Base-by-base conservation (phyloP, 2,329 filamentous ascomycete species). In the Cladosporium sp. region DNA sequence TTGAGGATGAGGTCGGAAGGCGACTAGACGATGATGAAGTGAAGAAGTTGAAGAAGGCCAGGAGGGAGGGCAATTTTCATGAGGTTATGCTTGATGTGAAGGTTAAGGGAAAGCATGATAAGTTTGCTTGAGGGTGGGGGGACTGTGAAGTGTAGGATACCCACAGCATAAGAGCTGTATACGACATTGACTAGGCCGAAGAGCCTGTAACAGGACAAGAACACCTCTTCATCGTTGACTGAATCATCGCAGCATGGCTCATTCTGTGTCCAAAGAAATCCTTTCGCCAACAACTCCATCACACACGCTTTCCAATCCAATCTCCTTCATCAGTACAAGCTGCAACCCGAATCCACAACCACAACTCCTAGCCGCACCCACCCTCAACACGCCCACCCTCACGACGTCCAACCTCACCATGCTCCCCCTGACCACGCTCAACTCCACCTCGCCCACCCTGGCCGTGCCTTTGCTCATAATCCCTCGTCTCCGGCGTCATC, bases 101-200 rank as follows among this genome's bases (percentile, higher is more conserved):
- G 69, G 85, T 93, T 25, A 95, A 95, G 74, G 84, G 83, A 50
- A 95, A 95, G 72, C 91, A 95, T 70, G 90, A 95, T 71, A 95
- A 95, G 68, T 95, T 74, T 71, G 72, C 68, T 45, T 71, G 60
- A 64, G 16, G 3, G 9, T 9, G 9, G 4, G n/a, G n/a, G n/a
- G 22, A 18, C 5, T 18, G 12, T 38, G 33, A 18, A 15, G 33
- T 15, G 47, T 49, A 5, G 22, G 22, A 27, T 27, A 27, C 22
- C 22, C 22, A 27, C 22, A 27, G 22, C 22, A 4, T 27, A 9
- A 27, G 22, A 27, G 22, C 22, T 27, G 22, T 4, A 27, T 9
- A 27, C 22, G 12, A 18, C 2, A 15, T 15, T 3, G n/a, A 35
- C 15, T 8, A n/a, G 12, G 2, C 2, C 15, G 5, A 15, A 7